Conservation (phyloP, 139 green algal genomes). For the Tetratostichococcus sp. region DNA sequence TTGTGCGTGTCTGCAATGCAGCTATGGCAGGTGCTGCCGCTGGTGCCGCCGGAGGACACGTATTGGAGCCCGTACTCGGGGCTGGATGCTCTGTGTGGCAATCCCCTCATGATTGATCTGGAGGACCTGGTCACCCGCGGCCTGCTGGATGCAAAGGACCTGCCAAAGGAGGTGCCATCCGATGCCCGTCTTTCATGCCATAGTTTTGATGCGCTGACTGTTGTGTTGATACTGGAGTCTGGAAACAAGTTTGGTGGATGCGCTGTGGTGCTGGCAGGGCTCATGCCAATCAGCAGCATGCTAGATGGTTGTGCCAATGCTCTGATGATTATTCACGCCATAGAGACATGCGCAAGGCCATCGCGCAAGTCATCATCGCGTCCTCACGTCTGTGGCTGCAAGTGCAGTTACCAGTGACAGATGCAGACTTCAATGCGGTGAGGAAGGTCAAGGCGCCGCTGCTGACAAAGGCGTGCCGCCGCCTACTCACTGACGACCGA, state of each 20-base stretch:
- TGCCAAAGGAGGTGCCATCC: slow-evolving; percentile 19
- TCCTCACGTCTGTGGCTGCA: no score
- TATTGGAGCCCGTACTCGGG: slow-evolving; percentile 94
- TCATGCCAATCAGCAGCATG: no score
- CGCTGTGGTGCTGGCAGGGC: no score
- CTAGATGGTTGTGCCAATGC: no score
- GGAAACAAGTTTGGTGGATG: no score
- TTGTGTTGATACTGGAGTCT: no score
- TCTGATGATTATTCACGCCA: no score
- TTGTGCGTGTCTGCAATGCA: neutral
- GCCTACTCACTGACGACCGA: slow-evolving; percentile 42
- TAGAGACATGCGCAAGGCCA: no score
- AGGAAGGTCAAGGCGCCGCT: slow-evolving; percentile 60
- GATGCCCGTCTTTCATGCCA: no score
- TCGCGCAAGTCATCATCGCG: no score
- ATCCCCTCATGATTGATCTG: slow-evolving; percentile 85
- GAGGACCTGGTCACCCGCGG: slow-evolving; percentile 79
- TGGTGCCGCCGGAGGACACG: slow-evolving; percentile 88
- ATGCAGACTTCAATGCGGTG: slow-evolving; percentile 19
- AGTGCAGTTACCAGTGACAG: neutral
- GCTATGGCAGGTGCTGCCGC: slow-evolving; percentile 65
- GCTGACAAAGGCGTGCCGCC: slow-evolving; percentile 61
- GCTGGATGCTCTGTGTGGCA: slow-evolving; percentile 89
- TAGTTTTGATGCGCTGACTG: no score
- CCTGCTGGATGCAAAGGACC: slow-evolving; percentile 65